Evolutionary conservation across 768 basidiomycete genomes (phyloP).

Genomic region (Russula dissimulans): DNA sequence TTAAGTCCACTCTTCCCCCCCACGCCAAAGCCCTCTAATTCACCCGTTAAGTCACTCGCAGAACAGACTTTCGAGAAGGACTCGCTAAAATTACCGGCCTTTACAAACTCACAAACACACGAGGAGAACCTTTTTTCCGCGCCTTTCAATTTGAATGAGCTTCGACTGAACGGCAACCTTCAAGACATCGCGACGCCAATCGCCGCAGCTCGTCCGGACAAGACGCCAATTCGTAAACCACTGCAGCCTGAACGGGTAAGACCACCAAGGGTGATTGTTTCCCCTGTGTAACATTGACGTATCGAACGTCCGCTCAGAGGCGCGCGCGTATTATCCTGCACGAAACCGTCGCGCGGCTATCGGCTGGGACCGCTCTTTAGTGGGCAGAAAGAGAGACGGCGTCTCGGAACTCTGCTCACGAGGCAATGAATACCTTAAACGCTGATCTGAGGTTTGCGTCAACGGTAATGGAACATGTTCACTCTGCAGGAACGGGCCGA

Average conservation of each 20-base stretch:
- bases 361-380: background rate
- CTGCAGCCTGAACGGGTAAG: background rate
- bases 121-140: background rate
- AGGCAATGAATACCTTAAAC: constrained; percentile 16
- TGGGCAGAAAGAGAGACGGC: constrained; percentile 11
- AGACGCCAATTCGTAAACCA: background rate
- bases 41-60: background rate
- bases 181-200: background rate
- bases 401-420: constrained; percentile 9
- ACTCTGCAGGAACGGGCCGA: constrained; percentile 8
- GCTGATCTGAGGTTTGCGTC: constrained; percentile 13
- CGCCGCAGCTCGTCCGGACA: background rate
- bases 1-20: constrained; percentile 10
- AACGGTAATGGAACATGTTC: background rate
- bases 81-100: background rate
- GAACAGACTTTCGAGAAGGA: background rate
- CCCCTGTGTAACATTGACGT: background rate
- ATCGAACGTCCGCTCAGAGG: background rate
- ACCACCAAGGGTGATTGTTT: background rate
- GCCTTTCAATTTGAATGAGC: background rate
- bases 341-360: background rate
- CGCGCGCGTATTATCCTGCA: background rate
- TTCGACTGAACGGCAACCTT: background rate
- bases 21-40: background rate
- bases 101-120: background rate